A percentile compares a stretch with the other conserved stretches of the same genome.
Conservation (phyloP, 2,329 filamentous ascomycete species). For the Ploettnerulaceae sp. region DNA sequence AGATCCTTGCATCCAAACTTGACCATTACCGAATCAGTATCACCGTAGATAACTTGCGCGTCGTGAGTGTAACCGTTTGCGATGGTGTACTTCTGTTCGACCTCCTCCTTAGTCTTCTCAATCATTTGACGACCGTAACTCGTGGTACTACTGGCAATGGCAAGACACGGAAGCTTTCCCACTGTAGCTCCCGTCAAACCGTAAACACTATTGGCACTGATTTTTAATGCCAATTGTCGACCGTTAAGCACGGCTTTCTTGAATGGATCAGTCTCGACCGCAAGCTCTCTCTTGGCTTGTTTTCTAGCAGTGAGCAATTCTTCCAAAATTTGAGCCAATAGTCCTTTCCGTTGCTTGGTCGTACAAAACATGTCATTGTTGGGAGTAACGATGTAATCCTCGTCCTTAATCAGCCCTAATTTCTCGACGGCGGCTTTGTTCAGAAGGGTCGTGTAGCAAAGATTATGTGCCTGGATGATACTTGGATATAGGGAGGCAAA, state of each 20-base stretch:
- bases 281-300: conserved; percentile 85
- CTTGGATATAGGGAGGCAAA: conserved; percentile 97
- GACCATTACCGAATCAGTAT: conserved; percentile 99
- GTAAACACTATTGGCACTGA: conserved; percentile 97
- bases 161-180: conserved; percentile 89
- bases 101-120: conserved; percentile 94
- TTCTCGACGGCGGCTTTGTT: conserved; percentile 74
- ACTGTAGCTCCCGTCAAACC: conserved; percentile 94
- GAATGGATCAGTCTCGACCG: conserved; percentile 86
- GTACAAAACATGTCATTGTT: conserved; percentile 94
- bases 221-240: conserved; percentile 90
- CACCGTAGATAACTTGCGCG: conserved; percentile 95
- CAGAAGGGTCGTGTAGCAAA: conserved; percentile 93
- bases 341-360: conserved; percentile 78
- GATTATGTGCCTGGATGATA: conserved; percentile 97
- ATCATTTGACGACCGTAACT: conserved; percentile 99
- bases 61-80: conserved; percentile 93
- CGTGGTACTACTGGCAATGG: conserved; percentile 94
- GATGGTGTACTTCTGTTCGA: conserved; percentile 83
- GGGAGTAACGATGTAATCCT: conserved; percentile 94
- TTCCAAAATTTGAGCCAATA: conserved; percentile 92
- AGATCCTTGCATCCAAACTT: conserved; percentile 92
- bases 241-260: conserved; percentile 97
- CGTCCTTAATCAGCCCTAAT: conserved; percentile 73
- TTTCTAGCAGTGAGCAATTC: conserved; percentile 90